phyloP scores from a whole-genome alignment of 129 eudicot species.

The Helianthus annuus region HanXRQr2.0-SUNRISE NC_035439.2:128923809-128924308 shows the following conservation, averaged over 20 bases:
- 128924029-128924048: conserved; percentile 15
- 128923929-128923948: conserved; percentile 11
- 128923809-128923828: background rate
- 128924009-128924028: background rate
- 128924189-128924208: conserved; percentile 4
- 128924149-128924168: background rate
- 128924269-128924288: too few species aligned
- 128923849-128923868: too few species aligned
- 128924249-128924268: conserved; percentile 1
- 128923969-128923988: too few species aligned
- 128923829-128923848: background rate
- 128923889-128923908: too few species aligned
- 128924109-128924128: background rate
- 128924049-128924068: conserved; percentile 1
- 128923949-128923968: background rate
- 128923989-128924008: too few species aligned
- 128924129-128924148: too few species aligned
- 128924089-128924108: background rate
- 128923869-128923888: too few species aligned
- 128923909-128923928: background rate
- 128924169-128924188: conserved; percentile 7
- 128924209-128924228: background rate
- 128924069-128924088: background rate
- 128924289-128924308: background rate
- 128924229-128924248: background rate